Evolutionary conservation across 2,329 filamentous ascomycete species (phyloP), one percentile per base, ranked within the genome.

Genomic region (Monilinia laxa): DNA sequence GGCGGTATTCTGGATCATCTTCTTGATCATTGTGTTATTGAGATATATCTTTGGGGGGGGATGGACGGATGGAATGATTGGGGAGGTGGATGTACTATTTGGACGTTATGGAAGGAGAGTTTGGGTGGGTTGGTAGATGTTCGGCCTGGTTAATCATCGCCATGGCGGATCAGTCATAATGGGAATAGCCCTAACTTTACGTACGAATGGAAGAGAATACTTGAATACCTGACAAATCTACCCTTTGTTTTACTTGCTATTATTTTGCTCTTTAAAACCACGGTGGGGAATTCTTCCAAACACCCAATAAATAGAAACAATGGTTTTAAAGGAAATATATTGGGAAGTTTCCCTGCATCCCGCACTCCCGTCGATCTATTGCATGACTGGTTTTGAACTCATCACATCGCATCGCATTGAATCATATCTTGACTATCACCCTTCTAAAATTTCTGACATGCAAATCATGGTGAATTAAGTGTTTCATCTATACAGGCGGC

Each of bases 311-410:
- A 16, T 16, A 47, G 57, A n/a, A 12, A 16, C 14, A 35, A 45
- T 12, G 20, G 14, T n/a, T 58, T 23, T 45, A 12, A 16, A n/a
- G 31, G 35, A 18, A 25, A 51, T 9, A 35, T 51, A 20, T 4
- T 51, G 45, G 58, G 58, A 62, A 62, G 58, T 62, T 51, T 62
- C 58, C 58, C 58, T 62, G 47, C 58, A 51, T 51, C 31, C 28
- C 47, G 14, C 58, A 28, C 18, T 49, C 42, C 57, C 45, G 45
- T 51, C 38, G 16, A 51, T 23, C 23, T 14, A 11, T 49, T 51
- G 45, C 28, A 23, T 11, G n/a, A n/a, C 35, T 16, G 9, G 57
- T 38, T 38, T 28, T 60, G 31, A 51, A 28, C 45, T 51, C 51
- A 20, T 51, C 28, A 23, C 42, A 49, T 35, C 20, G 47, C 45